Percentiles rank a stretch among this genome's conserved stretches.
phyloP scores from a whole-genome alignment of 2,329 filamentous ascomycete genomes.

The Aspergillus unguis region DNA sequence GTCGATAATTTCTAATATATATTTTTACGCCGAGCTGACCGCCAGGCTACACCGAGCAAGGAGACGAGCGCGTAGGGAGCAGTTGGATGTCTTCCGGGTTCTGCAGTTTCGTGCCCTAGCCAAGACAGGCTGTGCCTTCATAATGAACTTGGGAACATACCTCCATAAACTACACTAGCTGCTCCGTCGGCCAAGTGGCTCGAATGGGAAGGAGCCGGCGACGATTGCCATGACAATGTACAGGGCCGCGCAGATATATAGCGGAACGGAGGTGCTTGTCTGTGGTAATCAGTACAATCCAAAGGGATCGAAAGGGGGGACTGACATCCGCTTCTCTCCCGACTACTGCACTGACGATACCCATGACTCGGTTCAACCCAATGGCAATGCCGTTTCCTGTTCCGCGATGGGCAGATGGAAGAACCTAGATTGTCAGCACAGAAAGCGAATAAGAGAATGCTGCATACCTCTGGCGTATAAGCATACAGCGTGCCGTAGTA shows the following conservation, averaged over 20 bases:
- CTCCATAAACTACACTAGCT: neutral
- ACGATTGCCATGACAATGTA: constrained; percentile 37
- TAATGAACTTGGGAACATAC: too few species aligned
- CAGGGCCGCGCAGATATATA: constrained; percentile 36
- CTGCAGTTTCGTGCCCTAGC: too few species aligned
- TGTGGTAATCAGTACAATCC: neutral
- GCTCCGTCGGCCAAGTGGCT: constrained; percentile 10
- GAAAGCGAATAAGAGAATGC: neutral
- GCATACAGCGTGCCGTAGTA: constrained; percentile 55
- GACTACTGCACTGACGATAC: constrained; percentile 43
- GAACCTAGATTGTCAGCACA: constrained; percentile 31
- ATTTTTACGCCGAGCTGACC: too few species aligned
- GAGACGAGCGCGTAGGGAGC: too few species aligned
- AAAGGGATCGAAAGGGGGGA: too few species aligned
- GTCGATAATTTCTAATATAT: too few species aligned
- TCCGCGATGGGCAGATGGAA: constrained; percentile 52
- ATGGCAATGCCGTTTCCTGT: constrained; percentile 49
- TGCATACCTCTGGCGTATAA: constrained; percentile 49
- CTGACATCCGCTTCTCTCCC: constrained; percentile 39
- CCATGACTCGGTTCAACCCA: constrained; percentile 40
- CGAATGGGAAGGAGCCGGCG: constrained; percentile 22
- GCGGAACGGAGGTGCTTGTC: constrained; percentile 34
- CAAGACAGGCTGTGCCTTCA: too few species aligned
- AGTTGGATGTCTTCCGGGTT: too few species aligned
- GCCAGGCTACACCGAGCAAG: too few species aligned